Evolutionary conservation across 495 filamentous ascomycete species (phyloP).

Genomic region (Penicillium coffeae): DNA sequence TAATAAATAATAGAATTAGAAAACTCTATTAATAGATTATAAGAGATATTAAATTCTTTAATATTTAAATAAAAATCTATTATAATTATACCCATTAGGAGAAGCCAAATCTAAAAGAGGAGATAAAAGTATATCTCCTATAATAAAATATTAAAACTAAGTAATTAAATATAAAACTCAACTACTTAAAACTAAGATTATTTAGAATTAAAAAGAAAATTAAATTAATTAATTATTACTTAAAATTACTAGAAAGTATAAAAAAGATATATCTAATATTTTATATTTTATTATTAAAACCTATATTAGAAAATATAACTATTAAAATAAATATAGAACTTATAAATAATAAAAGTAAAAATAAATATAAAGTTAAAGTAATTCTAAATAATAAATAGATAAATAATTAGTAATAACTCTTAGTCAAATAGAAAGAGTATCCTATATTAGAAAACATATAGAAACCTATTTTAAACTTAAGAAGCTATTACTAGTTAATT

Average conservation of each 20-base stretch:
- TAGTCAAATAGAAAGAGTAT: constrained; percentile 9
- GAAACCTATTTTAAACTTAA: constrained; percentile 14
- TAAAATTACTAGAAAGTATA: constrained; percentile 12
- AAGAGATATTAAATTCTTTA: constrained; percentile 7
- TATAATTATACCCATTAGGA: constrained; percentile 15
- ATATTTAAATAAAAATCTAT: constrained; percentile 11
- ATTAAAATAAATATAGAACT: constrained; percentile 4
- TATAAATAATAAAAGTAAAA: constrained; percentile 2
- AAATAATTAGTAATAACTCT: constrained; percentile 5
- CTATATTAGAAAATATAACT: constrained; percentile 4
- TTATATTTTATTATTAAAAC: constrained; percentile 15
- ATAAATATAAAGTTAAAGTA: constrained; percentile 9
- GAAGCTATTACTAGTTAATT: constrained; percentile 2
- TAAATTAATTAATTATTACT: constrained; percentile 6
- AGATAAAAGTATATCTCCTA: constrained; percentile 29
- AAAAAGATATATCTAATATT: constrained; percentile 8
- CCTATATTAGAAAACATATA: constrained; percentile 12
- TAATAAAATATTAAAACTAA: constrained; percentile 23
- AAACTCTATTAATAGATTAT: neutral
- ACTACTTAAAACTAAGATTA: constrained; percentile 23
- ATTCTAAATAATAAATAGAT: constrained; percentile 7
- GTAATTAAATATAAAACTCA: constrained; percentile 27
- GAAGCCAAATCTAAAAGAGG: constrained; percentile 18
- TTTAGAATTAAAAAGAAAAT: constrained; percentile 8
- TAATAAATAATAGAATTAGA: neutral